Evolutionary conservation across 768 basidiomycete genomes (phyloP).

Genomic region (Hydnum rufescens): DNA sequence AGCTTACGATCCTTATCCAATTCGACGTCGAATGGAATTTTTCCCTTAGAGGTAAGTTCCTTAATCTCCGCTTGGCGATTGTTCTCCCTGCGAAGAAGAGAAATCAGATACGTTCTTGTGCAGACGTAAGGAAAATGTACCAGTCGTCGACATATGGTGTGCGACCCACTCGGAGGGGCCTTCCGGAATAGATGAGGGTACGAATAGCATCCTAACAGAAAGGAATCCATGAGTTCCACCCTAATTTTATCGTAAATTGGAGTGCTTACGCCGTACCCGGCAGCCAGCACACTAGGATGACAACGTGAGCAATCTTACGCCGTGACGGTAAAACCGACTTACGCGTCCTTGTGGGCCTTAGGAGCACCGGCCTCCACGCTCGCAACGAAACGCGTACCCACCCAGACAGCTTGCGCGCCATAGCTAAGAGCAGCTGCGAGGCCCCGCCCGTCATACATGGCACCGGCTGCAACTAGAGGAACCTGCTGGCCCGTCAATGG

Average conservation of each 20-base stretch:
- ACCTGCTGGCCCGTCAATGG: slow-evolving; percentile 68
- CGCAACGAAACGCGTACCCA: slow-evolving; percentile 78
- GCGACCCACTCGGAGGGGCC: slow-evolving; percentile 68
- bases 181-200: slow-evolving; percentile 79
- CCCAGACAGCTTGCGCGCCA: slow-evolving; percentile 76
- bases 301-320: no score
- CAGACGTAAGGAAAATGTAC: slow-evolving; percentile 28
- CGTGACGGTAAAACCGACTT: slow-evolving; percentile 10
- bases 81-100: slow-evolving; percentile 42
- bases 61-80: slow-evolving; percentile 68
- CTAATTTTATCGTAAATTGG: no score
- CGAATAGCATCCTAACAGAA: slow-evolving; percentile 66
- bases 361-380: slow-evolving; percentile 62
- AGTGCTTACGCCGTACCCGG: slow-evolving; percentile 25
- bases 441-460: slow-evolving; percentile 73
- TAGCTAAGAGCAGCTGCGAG: slow-evolving; percentile 75
- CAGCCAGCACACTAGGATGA: slow-evolving; percentile 26
- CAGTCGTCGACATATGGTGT: slow-evolving; percentile 76
- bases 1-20: slow-evolving; percentile 23
- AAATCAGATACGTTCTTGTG: background rate
- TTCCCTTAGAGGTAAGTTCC: slow-evolving; percentile 63
- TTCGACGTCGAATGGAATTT: slow-evolving; percentile 38
- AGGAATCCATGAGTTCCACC: no score
- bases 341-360: slow-evolving; percentile 63
- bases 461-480: slow-evolving; percentile 81